phyloP scores from a whole-genome alignment of 345 rosid species.

The Rhodomyrtus tomentosa region DNA sequence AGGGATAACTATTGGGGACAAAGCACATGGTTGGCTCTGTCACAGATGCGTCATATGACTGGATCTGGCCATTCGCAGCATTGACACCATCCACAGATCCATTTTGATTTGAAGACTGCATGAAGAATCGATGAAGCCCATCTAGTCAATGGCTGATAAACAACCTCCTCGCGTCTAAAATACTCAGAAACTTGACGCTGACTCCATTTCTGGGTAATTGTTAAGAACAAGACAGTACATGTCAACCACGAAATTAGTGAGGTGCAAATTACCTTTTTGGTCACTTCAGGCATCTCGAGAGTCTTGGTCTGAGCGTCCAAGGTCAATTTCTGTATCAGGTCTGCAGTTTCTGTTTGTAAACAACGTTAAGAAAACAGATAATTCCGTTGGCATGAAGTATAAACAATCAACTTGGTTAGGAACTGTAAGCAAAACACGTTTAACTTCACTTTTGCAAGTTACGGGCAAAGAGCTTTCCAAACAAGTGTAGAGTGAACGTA shows the following conservation, averaged over 20 bases:
- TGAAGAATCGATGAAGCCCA: neutral
- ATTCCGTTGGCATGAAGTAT: neutral
- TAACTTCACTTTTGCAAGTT: neutral
- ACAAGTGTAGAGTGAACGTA: neutral
- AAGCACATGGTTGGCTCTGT: constrained; percentile 32
- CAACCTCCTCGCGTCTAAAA: neutral
- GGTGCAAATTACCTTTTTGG: constrained; percentile 14
- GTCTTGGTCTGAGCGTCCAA: constrained; percentile 19
- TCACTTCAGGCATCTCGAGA: constrained; percentile 22
- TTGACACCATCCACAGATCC: constrained; percentile 13
- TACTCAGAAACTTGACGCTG: neutral
- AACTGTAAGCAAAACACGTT: neutral
- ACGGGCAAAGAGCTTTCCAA: neutral
- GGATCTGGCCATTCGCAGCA: constrained; percentile 24
- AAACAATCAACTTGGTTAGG: neutral
- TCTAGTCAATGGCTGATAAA: constrained; percentile 4
- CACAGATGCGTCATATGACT: constrained; percentile 15
- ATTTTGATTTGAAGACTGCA: constrained; percentile 14
- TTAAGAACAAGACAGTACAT: neutral
- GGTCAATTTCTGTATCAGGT: constrained; percentile 25
- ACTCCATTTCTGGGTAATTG: neutral
- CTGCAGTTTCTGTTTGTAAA: constrained; percentile 17
- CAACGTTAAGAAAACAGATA: constrained; percentile 5
- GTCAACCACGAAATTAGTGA: neutral
- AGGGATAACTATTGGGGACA: constrained; percentile 21